phyloP scores from a whole-genome alignment of 495 filamentous ascomycete species.

The Lasiosphaeriaceae sp. region DNA sequence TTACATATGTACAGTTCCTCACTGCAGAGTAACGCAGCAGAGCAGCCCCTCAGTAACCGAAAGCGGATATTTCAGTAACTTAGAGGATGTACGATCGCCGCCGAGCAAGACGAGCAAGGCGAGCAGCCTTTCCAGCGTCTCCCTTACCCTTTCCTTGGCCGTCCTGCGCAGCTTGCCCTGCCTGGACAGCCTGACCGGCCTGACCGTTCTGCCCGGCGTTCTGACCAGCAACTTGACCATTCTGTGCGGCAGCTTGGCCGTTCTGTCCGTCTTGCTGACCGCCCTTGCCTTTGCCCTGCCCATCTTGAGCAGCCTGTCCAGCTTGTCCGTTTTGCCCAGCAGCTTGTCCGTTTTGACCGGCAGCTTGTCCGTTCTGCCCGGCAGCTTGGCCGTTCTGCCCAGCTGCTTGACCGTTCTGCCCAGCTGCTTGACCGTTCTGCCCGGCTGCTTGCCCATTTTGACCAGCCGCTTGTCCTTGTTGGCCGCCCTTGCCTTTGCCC shows the following conservation, averaged over 20 bases:
- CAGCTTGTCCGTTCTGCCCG: neutral
- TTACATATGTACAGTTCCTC: too few species aligned
- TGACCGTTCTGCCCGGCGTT: neutral
- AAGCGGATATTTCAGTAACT: neutral
- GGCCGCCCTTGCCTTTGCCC: neutral
- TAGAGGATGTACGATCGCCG: neutral
- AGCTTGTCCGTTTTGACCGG: neutral
- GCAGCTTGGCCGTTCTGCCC: neutral
- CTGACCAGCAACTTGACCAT: neutral
- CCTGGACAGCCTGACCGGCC: neutral
- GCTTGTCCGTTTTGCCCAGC: neutral
- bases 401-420: neutral
- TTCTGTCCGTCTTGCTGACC: too few species aligned
- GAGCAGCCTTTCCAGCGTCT: conserved; percentile 4
- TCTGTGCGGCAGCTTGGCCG: neutral
- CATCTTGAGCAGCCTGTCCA: neutral
- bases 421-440: neutral
- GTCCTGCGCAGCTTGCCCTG: too few species aligned
- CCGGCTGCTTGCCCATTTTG: neutral
- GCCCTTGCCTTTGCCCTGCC: too few species aligned
- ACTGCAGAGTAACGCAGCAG: too few species aligned
- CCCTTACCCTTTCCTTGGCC: conserved; percentile 1
- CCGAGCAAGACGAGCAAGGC: conserved; percentile 15
- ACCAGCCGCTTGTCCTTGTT: conserved; percentile 5
- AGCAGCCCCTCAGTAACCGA: neutral